Conservation (phyloP, 768 basidiomycete genomes). For the Ramaria rubella region DNA sequence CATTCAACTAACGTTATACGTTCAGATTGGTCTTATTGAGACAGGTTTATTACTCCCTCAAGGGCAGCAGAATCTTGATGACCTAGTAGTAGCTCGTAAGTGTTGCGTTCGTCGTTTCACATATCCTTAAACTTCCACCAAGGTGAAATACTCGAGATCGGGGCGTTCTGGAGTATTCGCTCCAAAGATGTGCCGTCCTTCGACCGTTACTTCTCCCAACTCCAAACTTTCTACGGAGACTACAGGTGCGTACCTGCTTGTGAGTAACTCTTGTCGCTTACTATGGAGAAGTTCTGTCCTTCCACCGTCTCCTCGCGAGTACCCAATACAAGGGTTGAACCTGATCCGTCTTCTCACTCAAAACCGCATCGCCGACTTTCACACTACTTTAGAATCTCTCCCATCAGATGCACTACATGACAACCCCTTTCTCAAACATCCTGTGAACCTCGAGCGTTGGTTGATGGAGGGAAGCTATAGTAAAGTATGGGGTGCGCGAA, state of each 20-base stretch:
- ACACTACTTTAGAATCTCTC: constrained; percentile 90
- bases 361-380: constrained; percentile 96
- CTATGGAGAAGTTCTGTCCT: constrained; percentile 48
- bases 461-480: constrained; percentile 98
- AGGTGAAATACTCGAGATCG: constrained; percentile 93
- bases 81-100: constrained; percentile 71
- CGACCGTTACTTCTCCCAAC: constrained; percentile 89
- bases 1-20: not conserved
- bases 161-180: constrained; percentile 89
- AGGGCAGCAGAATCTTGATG: constrained; percentile 52
- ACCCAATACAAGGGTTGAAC: constrained; percentile 84
- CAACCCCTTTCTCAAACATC: constrained; percentile 74
- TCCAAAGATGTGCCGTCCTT: constrained; percentile 86
- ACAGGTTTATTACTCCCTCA: constrained; percentile 72
- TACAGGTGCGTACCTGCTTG: constrained; percentile 45
- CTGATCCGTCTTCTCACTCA: constrained; percentile 92
- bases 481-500: constrained; percentile 94
- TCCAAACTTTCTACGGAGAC: constrained; percentile 86
- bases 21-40: constrained; percentile 70
- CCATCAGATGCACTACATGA: constrained; percentile 37
- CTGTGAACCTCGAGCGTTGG: constrained; percentile 91
- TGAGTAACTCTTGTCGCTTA: constrained; percentile 8
- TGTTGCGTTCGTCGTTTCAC: constrained; percentile 11
- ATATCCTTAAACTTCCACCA: constrained; percentile 24
- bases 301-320: constrained; percentile 80